Conservation (phyloP, 208 protist species). For the Leishmania arabica region DNA sequence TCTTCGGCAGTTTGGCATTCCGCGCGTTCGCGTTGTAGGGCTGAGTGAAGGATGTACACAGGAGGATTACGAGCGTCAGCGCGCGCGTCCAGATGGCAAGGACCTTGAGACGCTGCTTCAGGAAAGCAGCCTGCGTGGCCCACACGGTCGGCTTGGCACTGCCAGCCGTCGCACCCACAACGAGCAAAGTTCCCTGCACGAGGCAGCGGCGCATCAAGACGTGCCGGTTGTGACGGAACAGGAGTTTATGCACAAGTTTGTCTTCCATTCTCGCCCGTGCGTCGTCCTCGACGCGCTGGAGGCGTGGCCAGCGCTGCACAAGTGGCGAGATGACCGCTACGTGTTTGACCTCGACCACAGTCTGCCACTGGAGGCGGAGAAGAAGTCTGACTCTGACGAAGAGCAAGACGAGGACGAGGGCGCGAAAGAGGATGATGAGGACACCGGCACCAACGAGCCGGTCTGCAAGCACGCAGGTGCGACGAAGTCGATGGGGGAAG, state of each 20-base stretch:
- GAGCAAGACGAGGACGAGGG: slow-evolving; percentile 33
- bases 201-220: slow-evolving; percentile 10
- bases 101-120: slow-evolving; percentile 33
- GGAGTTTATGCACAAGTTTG: slow-evolving; percentile 87
- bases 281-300: slow-evolving; percentile 76
- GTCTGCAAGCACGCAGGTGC: not conserved
- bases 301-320: slow-evolving; percentile 72
- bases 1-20: slow-evolving; percentile 71
- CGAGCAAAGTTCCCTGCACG: slow-evolving; percentile 6
- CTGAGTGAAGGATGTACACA: slow-evolving; percentile 48
- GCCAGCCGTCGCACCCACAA: slow-evolving; percentile 21
- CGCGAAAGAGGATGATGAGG: slow-evolving; percentile 17
- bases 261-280: slow-evolving; percentile 81
- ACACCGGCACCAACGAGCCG: slow-evolving; percentile 1
- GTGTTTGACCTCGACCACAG: slow-evolving; percentile 74
- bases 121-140: slow-evolving; percentile 23
- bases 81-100: slow-evolving; percentile 19
- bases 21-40: slow-evolving; percentile 69
- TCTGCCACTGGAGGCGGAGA: slow-evolving; percentile 40
- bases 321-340: slow-evolving; percentile 78
- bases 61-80: slow-evolving; percentile 19
- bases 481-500: not conserved
- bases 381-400: slow-evolving; percentile 1
- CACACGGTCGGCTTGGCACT: slow-evolving; percentile 5
- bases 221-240: slow-evolving; percentile 60